Base-by-base conservation (phyloP, 2,329 filamentous ascomycete species). In the Botryotinia globosa region DNA sequence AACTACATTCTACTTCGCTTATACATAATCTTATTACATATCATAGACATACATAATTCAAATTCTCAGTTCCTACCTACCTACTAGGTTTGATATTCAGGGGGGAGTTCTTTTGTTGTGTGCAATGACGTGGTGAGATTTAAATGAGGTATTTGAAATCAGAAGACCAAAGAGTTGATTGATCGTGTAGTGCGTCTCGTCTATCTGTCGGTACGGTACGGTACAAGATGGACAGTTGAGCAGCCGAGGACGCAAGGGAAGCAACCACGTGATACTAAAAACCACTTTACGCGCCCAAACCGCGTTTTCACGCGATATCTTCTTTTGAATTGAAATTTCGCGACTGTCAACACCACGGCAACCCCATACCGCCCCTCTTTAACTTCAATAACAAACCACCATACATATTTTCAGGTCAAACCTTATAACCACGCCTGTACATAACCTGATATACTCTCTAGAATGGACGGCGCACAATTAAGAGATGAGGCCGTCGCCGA, bases 401-500 rank as follows among this genome's bases (percentile, higher is more conserved):
- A 56, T n/a, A 54, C 32, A 56, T 29, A 64, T 4, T 29, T 58
- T 62, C 18, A 37, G 39, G 37, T 69, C 34, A 44, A 25, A 61
- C 44, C 29, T 34, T 39, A 61, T n/a, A 54, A 34, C 18, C 4
- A 45, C 44, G 34, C 25, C 39, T 69, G n/a, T 44, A 10, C 10
- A 59, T 39, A 32, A n/a, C 32, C 16, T 29, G 59, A 66, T 61
- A 32, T 48, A 61, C 25, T 22, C 22, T 42, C 62, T 20, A 75
- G 8, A 39, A 81, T 96, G 92, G 92, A 94, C 78, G 87, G 86
- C 74, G 85, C 89, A 77, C 89, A 92, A 84, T 88, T 97, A 79
- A 89, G 91, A 82, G 94, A 98, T 86, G 93, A 96, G 83, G 93
- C 91, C 77, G 90, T 91, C 78, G 88, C 90, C 78, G 91, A 97